These are phyloP conservation scores for Bromus sterilis DNA, from an alignment of 176 grass and related monocot species.

Conservation along the genomic window DNA sequence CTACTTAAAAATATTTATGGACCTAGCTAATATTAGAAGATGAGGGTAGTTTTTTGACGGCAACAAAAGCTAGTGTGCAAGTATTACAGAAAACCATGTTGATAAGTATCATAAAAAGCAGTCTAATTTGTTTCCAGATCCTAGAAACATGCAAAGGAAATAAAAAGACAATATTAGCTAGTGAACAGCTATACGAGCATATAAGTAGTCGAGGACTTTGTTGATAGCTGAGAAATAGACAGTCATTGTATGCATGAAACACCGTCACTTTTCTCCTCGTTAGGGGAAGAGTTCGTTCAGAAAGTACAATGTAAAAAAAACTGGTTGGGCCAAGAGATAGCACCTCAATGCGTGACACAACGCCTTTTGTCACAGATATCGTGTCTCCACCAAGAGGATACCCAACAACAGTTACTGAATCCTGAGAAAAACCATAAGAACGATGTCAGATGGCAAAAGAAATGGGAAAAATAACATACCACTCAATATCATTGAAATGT, in stretches of 20 bases:
- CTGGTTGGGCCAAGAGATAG: conserved; percentile 26
- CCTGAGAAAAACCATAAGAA: conserved; percentile 43
- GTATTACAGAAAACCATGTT: not conserved
- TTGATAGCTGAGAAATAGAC: conserved; percentile 2
- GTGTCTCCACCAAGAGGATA: conserved; percentile 97
- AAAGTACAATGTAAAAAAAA: conserved; percentile 17
- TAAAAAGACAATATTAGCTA: not conserved
- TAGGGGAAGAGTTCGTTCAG: not conserved
- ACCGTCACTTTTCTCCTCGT: not conserved
- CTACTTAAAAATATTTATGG: not conserved
- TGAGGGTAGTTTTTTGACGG: not conserved
- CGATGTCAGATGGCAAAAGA: not conserved
- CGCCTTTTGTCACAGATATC: conserved; percentile 98
- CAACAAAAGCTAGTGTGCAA: not conserved
- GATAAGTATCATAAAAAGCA: not conserved
- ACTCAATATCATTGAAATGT: not conserved
- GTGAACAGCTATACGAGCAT: not conserved
- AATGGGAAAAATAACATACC: not conserved
- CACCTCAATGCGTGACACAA: conserved; percentile 98
- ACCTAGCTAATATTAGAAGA: not conserved
- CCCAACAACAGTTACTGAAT: conserved; percentile 92
- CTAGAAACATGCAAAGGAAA: not conserved
- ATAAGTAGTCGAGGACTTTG: not conserved
- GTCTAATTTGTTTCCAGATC: conserved; percentile 6
- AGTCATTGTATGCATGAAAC: conserved; percentile 1